Percentiles rank a stretch among this genome's conserved stretches.
These are phyloP conservation scores for Phytophthora fragariae DNA, from an alignment of 352 stramenopile species.

Conservation along the genomic window DNA sequence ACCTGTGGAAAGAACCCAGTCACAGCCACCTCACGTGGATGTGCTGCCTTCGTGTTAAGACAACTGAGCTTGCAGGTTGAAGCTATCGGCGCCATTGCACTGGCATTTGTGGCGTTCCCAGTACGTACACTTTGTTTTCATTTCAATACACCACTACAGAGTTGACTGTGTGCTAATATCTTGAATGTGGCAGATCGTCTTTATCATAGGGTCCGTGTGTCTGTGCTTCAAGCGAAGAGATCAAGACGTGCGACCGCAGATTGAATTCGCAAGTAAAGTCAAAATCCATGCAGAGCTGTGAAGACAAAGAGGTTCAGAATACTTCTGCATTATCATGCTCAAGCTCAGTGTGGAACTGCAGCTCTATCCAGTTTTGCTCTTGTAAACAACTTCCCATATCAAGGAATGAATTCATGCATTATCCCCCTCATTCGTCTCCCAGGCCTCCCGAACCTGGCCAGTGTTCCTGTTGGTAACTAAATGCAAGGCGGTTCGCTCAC, in stretches of 20 bases:
- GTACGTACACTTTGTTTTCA: constrained; percentile 34
- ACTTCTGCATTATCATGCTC: too few species aligned
- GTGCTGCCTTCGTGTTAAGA: constrained; percentile 55
- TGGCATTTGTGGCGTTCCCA: constrained; percentile 57
- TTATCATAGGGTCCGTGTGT: constrained; percentile 59
- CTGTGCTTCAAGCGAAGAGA: constrained; percentile 80
- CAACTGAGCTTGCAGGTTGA: constrained; percentile 53
- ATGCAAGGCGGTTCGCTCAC: constrained; percentile 24
- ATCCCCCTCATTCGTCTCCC: constrained; percentile 24
- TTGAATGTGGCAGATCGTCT: constrained; percentile 44
- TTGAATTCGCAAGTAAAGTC: constrained; percentile 67
- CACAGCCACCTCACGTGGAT: constrained; percentile 56
- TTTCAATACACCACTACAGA: neutral
- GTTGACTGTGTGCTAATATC: neutral
- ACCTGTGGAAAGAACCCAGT: constrained; percentile 67
- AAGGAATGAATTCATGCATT: neutral
- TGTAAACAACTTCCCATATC: neutral
- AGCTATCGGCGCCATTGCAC: constrained; percentile 48
- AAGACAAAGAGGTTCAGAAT: constrained; percentile 1
- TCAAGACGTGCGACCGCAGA: constrained; percentile 66
- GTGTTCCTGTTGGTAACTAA: constrained; percentile 1
- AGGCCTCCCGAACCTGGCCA: constrained; percentile 21
- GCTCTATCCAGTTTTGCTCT: neutral
- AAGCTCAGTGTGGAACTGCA: neutral
- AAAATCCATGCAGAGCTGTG: constrained; percentile 52